Conservation (phyloP, 2,329 filamentous ascomycete species). For the Alternaria alternata region DNA sequence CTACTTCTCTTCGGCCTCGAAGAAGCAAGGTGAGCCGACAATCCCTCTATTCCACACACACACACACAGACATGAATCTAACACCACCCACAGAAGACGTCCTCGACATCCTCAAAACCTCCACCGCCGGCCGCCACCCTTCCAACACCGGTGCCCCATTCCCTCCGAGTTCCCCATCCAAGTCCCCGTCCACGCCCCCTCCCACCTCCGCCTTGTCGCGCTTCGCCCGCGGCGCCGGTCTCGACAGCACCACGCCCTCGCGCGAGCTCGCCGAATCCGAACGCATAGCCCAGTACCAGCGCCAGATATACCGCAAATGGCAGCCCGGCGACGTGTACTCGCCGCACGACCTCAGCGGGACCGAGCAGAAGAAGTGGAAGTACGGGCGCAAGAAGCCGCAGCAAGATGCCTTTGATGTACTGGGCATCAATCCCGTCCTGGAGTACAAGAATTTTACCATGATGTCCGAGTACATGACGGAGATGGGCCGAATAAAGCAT, state of each 20-base stretch:
- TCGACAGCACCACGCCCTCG: constrained; percentile 25
- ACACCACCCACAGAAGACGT: constrained; percentile 23
- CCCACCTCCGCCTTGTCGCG: constrained; percentile 14
- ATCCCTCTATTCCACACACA: background rate
- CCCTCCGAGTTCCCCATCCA: too few relatives aligned
- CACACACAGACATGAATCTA: constrained; percentile 7
- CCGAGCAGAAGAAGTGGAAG: constrained; percentile 85
- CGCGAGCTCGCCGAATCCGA: constrained; percentile 40
- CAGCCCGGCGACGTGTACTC: constrained; percentile 84
- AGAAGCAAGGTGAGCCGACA: constrained; percentile 28
- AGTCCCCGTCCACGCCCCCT: too few relatives aligned
- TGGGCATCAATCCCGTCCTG: constrained; percentile 80
- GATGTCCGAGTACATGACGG: constrained; percentile 86
- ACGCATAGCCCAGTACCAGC: constrained; percentile 60
- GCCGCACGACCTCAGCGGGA: constrained; percentile 81
- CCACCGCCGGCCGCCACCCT: constrained; percentile 17
- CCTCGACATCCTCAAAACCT: constrained; percentile 31
- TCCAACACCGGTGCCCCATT: background rate
- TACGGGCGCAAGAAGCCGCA: constrained; percentile 58
- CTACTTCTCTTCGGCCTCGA: constrained; percentile 35
- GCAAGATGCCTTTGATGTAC: constrained; percentile 77
- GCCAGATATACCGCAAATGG: constrained; percentile 76
- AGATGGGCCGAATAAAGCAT: constrained; percentile 85
- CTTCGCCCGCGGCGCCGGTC: constrained; percentile 30
- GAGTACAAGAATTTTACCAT: constrained; percentile 97